Evolutionary conservation across 805 yeast species (phyloP), one percentile per base, ranked within the genome.

Genomic region (Cyberlindnera xishuangbannaensis): DNA sequence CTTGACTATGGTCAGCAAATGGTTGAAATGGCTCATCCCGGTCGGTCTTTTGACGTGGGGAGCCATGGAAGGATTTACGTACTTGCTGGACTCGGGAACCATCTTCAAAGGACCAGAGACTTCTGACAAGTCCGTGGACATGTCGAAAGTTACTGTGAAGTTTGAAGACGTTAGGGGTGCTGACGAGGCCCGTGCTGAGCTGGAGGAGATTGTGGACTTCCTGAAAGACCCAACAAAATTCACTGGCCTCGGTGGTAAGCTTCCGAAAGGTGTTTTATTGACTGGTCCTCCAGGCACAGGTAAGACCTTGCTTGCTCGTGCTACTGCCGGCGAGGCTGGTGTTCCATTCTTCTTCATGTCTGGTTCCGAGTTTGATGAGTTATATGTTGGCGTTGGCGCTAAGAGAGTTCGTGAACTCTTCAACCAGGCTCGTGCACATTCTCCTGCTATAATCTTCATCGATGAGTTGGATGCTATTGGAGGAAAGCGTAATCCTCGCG

Each of bases 281-380:
- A 92, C 97, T 10, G 98, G 98, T 28, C 98, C 98, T 24, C 98
- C 98, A 26, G 98, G 98, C 62, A 90, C 98, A 6, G 98, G 98
- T 74, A 90, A 92, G 59, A 92, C 98, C 1, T 67, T 90, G 46
- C 72, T 92, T 44, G 97, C 97, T 0, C 77, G 97, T 50, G 97
- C 98, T 18, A 94, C 96, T 19, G 98, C 98, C 7, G 97, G 97
- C 44, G 97, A 90, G 62, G 97, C 98, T 6, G 97, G 95, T 36
- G 97, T 92, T 16, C 98, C 97, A 27, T 92, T 92, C 56, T 90
- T 88, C 62, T 90, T 90, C 61, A 90, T 92, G 97, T 84, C 95
- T 6, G 98, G 98, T 29, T 85, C 96, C 1, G 98, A 92, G 58
- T 92, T 92, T 56, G 99, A 94, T 58, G 98, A 92, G 62, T 73